These are phyloP conservation scores for Maudiozyma saulgeensis DNA, from an alignment of 805 yeast genomes.

Conservation along the genomic window DNA sequence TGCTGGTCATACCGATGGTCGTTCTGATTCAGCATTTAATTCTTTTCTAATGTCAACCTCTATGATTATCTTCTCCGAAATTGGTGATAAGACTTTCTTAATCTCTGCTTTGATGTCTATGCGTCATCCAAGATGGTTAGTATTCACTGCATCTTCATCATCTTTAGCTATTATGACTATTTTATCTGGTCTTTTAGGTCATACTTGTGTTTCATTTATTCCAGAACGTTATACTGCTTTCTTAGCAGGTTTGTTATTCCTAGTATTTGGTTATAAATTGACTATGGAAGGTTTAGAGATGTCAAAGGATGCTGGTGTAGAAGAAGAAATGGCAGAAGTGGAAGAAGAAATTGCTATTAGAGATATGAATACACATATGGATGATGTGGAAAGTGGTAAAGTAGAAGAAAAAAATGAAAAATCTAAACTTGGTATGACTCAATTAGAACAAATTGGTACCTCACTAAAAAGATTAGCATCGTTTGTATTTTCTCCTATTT, in stretches of 20 bases:
- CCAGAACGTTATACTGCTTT: conserved; percentile 74
- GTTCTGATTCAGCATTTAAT: conserved; percentile 3
- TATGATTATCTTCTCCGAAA: conserved; percentile 92
- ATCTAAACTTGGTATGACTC: conserved; percentile 21
- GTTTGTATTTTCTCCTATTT: conserved; percentile 69
- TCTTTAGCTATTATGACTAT: conserved; percentile 87
- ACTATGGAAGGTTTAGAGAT: conserved; percentile 73
- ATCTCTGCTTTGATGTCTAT: conserved; percentile 98
- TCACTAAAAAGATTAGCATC: conserved; percentile 48
- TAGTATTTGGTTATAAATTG: conserved; percentile 72
- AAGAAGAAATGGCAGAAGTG: conserved; percentile 92
- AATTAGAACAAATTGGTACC: conserved; percentile 21
- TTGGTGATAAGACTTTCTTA: conserved; percentile 94
- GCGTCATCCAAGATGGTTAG: conserved; percentile 76
- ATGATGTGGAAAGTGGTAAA: conserved; percentile 51
- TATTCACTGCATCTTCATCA: conserved; percentile 79
- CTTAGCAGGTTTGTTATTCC: conserved; percentile 69
- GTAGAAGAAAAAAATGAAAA: conserved; percentile 6
- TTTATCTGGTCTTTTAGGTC: conserved; percentile 84
- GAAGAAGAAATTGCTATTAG: conserved; percentile 79
- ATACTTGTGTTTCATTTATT: conserved; percentile 73
- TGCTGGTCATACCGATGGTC: not conserved
- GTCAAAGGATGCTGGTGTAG: conserved; percentile 78
- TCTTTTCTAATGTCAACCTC: conserved; percentile 73
- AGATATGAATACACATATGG: conserved; percentile 42